Conservation (phyloP, 768 basidiomycete species). For the Xerocomellus dryophilus region DNA sequence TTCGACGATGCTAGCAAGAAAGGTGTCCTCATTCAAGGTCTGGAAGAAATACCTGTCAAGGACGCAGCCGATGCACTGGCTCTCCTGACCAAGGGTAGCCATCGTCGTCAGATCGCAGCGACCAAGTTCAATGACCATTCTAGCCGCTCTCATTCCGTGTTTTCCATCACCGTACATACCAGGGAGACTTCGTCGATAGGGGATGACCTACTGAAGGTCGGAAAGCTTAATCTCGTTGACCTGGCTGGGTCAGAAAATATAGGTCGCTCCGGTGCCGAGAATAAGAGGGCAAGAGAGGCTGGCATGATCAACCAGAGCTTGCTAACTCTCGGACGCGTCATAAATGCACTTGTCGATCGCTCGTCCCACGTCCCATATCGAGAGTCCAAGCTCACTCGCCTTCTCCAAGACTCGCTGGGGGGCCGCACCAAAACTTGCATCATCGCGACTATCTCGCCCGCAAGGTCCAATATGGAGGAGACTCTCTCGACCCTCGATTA, state of each 20-base stretch:
- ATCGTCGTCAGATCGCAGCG: conserved; percentile 87
- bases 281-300: conserved; percentile 92
- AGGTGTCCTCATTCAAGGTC: conserved; percentile 90
- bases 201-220: conserved; percentile 88
- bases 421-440: conserved; percentile 97
- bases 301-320: conserved; percentile 99
- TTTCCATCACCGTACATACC: conserved; percentile 91
- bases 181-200: conserved; percentile 77
- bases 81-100: conserved; percentile 84
- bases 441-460: conserved; percentile 94
- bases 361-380: conserved; percentile 92
- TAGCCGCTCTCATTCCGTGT: conserved; percentile 95
- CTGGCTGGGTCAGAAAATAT: conserved; percentile 98
- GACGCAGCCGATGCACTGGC: conserved; percentile 79
- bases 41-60: conserved; percentile 86
- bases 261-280: conserved; percentile 91
- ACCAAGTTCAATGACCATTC: conserved; percentile 99
- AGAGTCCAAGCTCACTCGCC: conserved; percentile 95
- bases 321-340: conserved; percentile 94
- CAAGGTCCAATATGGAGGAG: conserved; percentile 92
- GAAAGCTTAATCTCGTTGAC: conserved; percentile 96
- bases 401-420: conserved; percentile 98
- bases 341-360: conserved; percentile 92
- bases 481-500: conserved; percentile 97
- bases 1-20: conserved; percentile 89